Conservation (phyloP, 345 rosid genomes). For the Trapa bicornis region DNA sequence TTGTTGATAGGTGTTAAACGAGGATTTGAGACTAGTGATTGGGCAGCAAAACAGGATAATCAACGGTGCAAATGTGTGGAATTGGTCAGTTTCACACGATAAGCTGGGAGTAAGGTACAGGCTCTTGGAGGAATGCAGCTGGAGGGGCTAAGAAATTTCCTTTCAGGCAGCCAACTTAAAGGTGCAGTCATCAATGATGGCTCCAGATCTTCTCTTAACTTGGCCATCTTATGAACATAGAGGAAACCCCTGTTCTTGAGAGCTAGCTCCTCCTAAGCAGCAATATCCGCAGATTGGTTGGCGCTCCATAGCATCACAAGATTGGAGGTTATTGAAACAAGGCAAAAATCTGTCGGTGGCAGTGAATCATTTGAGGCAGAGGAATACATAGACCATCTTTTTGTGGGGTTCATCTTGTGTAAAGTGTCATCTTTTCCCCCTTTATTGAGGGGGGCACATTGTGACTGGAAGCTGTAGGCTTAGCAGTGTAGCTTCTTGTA, state of each 20-base stretch:
- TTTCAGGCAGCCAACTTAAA: conserved; percentile 23
- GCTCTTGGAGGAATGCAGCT: conserved; percentile 64
- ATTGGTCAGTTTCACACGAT: conserved; percentile 78
- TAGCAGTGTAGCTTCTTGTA: not conserved
- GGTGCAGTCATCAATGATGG: not conserved
- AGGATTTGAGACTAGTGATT: conserved; percentile 72
- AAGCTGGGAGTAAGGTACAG: conserved; percentile 94
- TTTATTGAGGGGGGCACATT: not conserved
- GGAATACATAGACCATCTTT: not conserved
- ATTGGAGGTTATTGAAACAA: not conserved
- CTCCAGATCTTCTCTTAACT: not conserved
- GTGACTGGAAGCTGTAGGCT: not conserved
- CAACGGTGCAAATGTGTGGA: conserved; percentile 84
- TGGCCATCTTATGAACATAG: not conserved
- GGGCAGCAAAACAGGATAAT: conserved; percentile 96
- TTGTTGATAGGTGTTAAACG: conserved; percentile 55
- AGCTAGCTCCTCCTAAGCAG: conserved; percentile 3
- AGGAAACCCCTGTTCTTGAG: not conserved
- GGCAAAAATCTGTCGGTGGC: not conserved
- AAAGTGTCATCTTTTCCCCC: not conserved
- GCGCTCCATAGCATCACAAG: not conserved
- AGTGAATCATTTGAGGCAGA: not conserved
- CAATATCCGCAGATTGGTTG: not conserved
- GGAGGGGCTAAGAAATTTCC: conserved; percentile 62
- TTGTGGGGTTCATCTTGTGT: not conserved